Conservation (phyloP, 495 filamentous ascomycete genomes). For the Parathielavia hyrcaniae region DNA sequence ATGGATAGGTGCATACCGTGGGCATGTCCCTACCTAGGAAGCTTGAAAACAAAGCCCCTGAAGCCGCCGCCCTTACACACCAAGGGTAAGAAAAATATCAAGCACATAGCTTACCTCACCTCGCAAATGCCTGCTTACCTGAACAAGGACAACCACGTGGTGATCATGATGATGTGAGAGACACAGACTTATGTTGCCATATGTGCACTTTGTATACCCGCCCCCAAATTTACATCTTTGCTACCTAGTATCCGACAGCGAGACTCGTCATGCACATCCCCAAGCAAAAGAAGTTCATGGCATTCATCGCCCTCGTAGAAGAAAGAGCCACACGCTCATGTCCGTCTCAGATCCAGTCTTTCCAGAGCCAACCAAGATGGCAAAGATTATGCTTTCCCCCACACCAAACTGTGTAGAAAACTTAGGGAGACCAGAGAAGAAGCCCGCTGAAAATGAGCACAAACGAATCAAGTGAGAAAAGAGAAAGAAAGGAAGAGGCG, state of each 20-base stretch:
- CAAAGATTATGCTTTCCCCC: too few relatives aligned
- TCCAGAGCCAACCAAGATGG: too few relatives aligned
- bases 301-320: constrained; percentile 1
- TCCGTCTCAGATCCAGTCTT: neutral
- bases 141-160: too few relatives aligned
- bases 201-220: neutral
- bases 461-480: neutral
- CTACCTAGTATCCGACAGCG: neutral
- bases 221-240: neutral
- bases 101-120: too few relatives aligned
- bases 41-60: too few relatives aligned
- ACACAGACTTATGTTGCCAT: neutral
- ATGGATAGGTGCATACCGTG: too few relatives aligned
- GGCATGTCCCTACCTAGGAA: too few relatives aligned
- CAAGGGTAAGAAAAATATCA: too few relatives aligned
- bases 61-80: too few relatives aligned
- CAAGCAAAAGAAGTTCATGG: neutral
- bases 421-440: neutral
- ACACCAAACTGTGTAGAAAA: too few relatives aligned
- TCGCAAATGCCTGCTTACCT: too few relatives aligned
- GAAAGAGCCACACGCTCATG: neutral
- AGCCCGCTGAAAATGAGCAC: neutral
- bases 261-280: neutral
- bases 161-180: too few relatives aligned
- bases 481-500: neutral